These are phyloP conservation scores for Hanseniaspora taiwanica DNA, from an alignment of 805 yeast species.

Conservation along the genomic window DNA sequence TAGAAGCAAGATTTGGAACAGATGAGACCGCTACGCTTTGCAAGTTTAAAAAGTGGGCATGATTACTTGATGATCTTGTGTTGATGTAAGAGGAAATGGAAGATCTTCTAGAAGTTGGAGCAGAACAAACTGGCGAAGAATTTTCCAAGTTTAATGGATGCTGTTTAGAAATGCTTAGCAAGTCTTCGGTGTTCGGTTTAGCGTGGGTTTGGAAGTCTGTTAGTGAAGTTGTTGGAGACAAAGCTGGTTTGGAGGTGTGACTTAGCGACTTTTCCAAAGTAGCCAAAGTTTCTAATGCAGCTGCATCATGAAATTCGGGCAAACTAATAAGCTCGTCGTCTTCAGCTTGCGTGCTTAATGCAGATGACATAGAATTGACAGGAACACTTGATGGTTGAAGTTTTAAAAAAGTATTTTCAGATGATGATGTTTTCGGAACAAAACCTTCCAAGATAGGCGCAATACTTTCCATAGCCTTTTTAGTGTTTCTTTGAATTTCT, in stretches of 20 bases:
- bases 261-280: constrained; percentile 17
- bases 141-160: not conserved
- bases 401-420: constrained; percentile 28
- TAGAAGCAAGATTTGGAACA: too few species aligned
- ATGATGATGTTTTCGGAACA: constrained; percentile 54
- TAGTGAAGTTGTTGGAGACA: constrained; percentile 6
- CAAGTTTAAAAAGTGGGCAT: not conserved
- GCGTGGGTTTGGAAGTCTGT: constrained; percentile 1
- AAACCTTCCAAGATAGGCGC: constrained; percentile 69
- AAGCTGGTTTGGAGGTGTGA: constrained; percentile 7
- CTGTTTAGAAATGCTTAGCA: not conserved
- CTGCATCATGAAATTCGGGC: constrained; percentile 9
- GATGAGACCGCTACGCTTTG: too few species aligned
- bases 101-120: not conserved
- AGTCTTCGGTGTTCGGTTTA: constrained; percentile 1
- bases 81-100: not conserved
- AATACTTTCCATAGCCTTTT: constrained; percentile 61
- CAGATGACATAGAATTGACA: constrained; percentile 7
- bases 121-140: not conserved
- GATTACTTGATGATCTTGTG: not conserved
- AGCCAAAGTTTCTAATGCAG: constrained; percentile 10
- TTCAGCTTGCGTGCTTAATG: not conserved
- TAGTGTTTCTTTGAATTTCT: constrained; percentile 21
- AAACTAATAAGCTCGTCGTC: constrained; percentile 7
- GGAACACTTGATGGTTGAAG: constrained; percentile 22